These are phyloP conservation scores for Alopecurus myosuroides DNA, from an alignment of 176 grass and related monocot species.

Conservation along the genomic window DNA sequence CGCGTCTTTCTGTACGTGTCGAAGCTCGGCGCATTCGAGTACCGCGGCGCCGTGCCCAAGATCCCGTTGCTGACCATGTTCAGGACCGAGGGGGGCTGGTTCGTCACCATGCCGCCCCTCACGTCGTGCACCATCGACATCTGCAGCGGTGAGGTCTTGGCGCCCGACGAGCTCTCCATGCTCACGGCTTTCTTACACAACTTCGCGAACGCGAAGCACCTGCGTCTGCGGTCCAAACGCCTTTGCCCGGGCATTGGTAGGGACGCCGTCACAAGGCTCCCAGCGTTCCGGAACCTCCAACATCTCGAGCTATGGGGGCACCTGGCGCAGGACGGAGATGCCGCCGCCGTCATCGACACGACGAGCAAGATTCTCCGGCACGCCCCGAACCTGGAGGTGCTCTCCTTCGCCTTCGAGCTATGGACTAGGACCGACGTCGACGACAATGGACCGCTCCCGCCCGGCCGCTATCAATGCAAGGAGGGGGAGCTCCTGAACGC, in stretches of 20 bases:
- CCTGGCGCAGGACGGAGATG: neutral
- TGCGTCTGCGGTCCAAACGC: neutral
- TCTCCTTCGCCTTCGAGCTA: neutral
- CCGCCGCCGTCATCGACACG: neutral
- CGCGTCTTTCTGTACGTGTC: neutral
- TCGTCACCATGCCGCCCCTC: neutral
- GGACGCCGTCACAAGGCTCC: neutral
- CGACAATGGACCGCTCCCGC: neutral
- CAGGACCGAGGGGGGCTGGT: neutral
- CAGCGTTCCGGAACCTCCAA: neutral
- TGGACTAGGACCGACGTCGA: neutral
- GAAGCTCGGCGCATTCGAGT: neutral
- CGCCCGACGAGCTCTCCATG: neutral
- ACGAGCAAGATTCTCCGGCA: neutral
- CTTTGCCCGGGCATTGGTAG: neutral
- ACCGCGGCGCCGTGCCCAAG: neutral
- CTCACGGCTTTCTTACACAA: neutral
- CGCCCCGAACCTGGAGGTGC: neutral
- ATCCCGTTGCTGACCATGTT: neutral
- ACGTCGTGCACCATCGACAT: neutral
- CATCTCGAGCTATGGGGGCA: conserved; percentile 16
- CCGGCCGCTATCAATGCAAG: neutral
- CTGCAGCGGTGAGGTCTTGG: neutral
- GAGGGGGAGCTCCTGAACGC: neutral
- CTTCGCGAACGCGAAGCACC: neutral